Conservation (phyloP, 805 yeast species). For the Saccharomycopsis babjevae region DNA sequence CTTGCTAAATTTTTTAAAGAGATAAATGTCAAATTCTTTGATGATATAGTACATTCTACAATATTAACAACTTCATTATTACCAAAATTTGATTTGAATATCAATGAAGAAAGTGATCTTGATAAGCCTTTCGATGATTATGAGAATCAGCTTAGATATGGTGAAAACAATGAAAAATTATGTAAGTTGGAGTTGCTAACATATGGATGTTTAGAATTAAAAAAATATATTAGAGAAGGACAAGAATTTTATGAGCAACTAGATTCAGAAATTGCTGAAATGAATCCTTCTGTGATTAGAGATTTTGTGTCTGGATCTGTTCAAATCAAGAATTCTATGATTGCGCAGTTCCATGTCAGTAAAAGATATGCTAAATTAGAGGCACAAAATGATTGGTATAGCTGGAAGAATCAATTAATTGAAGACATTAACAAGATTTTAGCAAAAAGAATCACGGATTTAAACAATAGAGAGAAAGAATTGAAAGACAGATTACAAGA, state of each 20-base stretch:
- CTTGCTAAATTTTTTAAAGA: slow-evolving; percentile 31
- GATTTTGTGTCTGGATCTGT: slow-evolving; percentile 33
- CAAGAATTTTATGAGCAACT: slow-evolving; percentile 32
- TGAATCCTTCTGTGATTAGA: slow-evolving; percentile 38
- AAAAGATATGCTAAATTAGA: slow-evolving; percentile 40
- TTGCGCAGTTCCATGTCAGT: slow-evolving; percentile 36
- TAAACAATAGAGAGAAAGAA: slow-evolving; percentile 18
- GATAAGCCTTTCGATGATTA: background rate
- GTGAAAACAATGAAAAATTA: slow-evolving; percentile 26
- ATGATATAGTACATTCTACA: slow-evolving; percentile 27
- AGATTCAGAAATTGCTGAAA: slow-evolving; percentile 31
- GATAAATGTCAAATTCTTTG: slow-evolving; percentile 35
- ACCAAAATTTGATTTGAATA: slow-evolving; percentile 3
- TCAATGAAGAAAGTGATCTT: slow-evolving; percentile 12
- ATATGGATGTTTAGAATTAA: slow-evolving; percentile 40
- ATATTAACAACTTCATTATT: slow-evolving; percentile 14
- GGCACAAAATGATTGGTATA: slow-evolving; percentile 44
- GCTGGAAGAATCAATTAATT: slow-evolving; percentile 42
- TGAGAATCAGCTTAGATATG: slow-evolving; percentile 17
- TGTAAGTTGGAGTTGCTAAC: slow-evolving; percentile 37
- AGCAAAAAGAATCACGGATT: slow-evolving; percentile 17
- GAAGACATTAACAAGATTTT: slow-evolving; percentile 31
- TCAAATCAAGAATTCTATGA: slow-evolving; percentile 31
- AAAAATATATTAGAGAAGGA: slow-evolving; percentile 40
- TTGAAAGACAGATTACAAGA: slow-evolving; percentile 16